These are phyloP conservation scores for Tylopilus sp. DNA, from an alignment of 768 basidiomycete genomes.

Conservation along the genomic window DNA sequence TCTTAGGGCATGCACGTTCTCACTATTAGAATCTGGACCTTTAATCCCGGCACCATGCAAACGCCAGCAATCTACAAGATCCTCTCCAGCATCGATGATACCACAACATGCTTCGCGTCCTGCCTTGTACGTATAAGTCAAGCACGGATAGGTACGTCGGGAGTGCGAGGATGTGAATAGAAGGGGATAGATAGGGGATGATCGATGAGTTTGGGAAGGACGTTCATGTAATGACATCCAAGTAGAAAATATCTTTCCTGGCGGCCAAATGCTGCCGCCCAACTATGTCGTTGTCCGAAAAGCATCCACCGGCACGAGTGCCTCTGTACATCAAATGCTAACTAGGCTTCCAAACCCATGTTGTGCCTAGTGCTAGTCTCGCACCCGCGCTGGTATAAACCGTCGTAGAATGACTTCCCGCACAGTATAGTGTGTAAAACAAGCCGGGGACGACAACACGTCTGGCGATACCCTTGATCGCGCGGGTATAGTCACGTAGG, in stretches of 20 bases:
- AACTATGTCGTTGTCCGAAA: neutral
- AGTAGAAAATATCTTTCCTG: constrained; percentile 1
- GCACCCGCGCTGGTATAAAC: constrained; percentile 91
- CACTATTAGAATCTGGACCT: neutral
- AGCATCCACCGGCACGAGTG: neutral
- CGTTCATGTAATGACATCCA: constrained; percentile 17
- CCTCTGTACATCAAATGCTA: neutral
- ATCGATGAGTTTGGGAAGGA: neutral
- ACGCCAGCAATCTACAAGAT: neutral
- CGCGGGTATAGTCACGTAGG: constrained; percentile 92
- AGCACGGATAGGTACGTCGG: constrained; percentile 6
- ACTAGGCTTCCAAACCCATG: neutral
- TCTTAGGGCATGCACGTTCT: neutral
- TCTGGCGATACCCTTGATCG: constrained; percentile 49
- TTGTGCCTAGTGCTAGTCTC: constrained; percentile 48
- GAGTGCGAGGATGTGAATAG: neutral
- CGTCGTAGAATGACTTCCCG: constrained; percentile 81
- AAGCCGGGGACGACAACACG: constrained; percentile 65
- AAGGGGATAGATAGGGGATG: neutral
- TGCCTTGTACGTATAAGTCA: neutral
- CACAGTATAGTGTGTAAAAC: constrained; percentile 72
- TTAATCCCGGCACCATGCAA: neutral
- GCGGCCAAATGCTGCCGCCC: neutral
- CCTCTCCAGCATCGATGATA: neutral
- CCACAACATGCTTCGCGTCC: neutral